Conservation (phyloP, 768 basidiomycete genomes). For the Hypholoma fasciculare region DNA sequence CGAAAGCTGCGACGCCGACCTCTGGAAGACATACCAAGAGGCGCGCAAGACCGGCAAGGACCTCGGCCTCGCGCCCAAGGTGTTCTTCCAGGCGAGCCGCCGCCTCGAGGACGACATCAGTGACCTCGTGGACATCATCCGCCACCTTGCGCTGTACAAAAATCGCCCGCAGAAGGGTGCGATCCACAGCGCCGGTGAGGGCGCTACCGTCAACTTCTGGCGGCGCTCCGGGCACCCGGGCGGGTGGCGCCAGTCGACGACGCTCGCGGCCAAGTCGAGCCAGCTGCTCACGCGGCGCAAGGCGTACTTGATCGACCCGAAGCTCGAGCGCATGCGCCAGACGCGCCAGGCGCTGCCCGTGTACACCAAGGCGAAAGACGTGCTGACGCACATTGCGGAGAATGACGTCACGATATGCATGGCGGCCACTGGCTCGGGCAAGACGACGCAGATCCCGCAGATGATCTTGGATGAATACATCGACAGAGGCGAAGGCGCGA, state of each 20-base stretch:
- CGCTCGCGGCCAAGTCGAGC: conserved; percentile 52
- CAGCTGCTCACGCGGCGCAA: conserved; percentile 53
- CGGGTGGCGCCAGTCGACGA: conserved; percentile 1
- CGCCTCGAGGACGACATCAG: conserved; percentile 67
- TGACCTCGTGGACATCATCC: conserved; percentile 69
- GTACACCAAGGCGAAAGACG: conserved; percentile 60
- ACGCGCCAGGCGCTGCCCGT: conserved; percentile 76
- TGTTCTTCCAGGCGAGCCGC: conserved; percentile 65
- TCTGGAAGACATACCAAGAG: conserved; percentile 74
- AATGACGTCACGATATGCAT: conserved; percentile 89
- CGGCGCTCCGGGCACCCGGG: not conserved
- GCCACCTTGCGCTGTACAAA: conserved; percentile 60
- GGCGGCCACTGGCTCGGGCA: conserved; percentile 91
- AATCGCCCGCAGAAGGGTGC: conserved; percentile 49
- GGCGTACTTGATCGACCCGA: conserved; percentile 60
- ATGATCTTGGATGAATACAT: conserved; percentile 87
- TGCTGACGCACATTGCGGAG: conserved; percentile 66
- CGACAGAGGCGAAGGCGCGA: conserved; percentile 72
- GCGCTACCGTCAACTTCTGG: not conserved
- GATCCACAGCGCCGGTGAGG: conserved; percentile 1
- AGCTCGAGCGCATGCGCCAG: conserved; percentile 63
- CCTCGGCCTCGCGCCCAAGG: conserved; percentile 69
- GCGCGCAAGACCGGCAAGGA: conserved; percentile 66
- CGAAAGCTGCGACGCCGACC: conserved; percentile 74
- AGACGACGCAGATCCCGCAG: conserved; percentile 95